These are phyloP conservation scores for Claviceps africana DNA, from an alignment of 2,329 filamentous ascomycete genomes.

Conservation along the genomic window DNA sequence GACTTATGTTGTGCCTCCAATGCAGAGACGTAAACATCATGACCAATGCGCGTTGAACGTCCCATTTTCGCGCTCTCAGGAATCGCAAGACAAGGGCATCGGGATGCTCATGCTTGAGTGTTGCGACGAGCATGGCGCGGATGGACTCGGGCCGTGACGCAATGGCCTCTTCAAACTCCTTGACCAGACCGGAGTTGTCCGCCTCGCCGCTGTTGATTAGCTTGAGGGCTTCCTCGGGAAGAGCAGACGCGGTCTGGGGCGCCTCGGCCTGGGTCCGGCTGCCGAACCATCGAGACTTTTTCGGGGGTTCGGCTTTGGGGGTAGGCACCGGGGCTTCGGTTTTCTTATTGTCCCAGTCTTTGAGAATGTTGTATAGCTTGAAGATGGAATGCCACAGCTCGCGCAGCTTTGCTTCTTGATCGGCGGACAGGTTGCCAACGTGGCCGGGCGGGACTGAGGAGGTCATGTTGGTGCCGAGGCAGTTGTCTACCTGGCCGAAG, in stretches of 20 bases:
- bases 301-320: conserved; percentile 1
- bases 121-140: conserved; percentile 9
- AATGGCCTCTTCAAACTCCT: conserved; percentile 5
- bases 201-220: conserved; percentile 3
- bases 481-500: background rate
- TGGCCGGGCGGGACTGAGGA: conserved; percentile 3
- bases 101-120: conserved; percentile 18
- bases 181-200: conserved; percentile 5
- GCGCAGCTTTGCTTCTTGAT: conserved; percentile 13
- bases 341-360: conserved; percentile 2
- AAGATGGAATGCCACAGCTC: conserved; percentile 13
- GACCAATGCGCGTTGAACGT: conserved; percentile 23
- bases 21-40: conserved; percentile 25
- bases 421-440: conserved; percentile 12
- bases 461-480: background rate
- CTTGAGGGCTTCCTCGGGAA: conserved; percentile 5
- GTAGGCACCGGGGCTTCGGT: background rate
- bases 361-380: conserved; percentile 9
- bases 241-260: background rate
- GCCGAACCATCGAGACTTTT: conserved; percentile 6
- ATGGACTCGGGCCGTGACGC: conserved; percentile 2
- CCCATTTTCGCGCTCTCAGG: conserved; percentile 26
- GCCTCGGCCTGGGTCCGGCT: conserved; percentile 1
- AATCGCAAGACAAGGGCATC: conserved; percentile 26
- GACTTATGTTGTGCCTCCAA: conserved; percentile 21